phyloP scores from a whole-genome alignment of 2,329 filamentous ascomycete genomes.

The Fusarium fujikuroi region DNA sequence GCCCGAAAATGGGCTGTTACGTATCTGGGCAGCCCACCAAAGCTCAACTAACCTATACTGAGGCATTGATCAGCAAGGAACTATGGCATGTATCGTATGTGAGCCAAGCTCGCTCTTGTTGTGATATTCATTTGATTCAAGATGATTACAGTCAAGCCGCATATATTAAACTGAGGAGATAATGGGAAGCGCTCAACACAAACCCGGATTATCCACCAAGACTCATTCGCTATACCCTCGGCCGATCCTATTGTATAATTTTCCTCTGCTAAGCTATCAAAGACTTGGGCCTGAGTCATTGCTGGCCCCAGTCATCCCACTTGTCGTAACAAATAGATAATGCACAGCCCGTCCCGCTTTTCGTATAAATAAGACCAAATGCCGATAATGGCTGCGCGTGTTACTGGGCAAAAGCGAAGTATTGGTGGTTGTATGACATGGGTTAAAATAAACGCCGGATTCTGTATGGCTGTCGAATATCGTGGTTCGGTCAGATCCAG shows the following conservation, averaged over 20 bases:
- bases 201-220: background rate
- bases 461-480: fast-evolving
- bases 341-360: background rate
- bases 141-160: background rate
- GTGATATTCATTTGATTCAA: fast-evolving
- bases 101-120: background rate
- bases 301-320: background rate
- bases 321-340: background rate
- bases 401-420: too few species aligned
- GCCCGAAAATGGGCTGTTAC: background rate
- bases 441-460: too few species aligned
- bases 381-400: fast-evolving
- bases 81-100: fast-evolving
- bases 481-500: background rate
- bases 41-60: background rate
- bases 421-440: background rate
- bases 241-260: fast-evolving
- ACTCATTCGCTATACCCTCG: fast-evolving
- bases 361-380: too few species aligned
- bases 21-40: background rate
- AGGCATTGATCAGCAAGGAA: background rate
- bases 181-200: too few species aligned
- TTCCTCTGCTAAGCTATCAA: background rate
- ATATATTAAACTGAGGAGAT: too few species aligned
- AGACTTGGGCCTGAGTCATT: background rate